Conservation (phyloP, 352 stramenopile species). For the Aphanomyces euteiches region DNA sequence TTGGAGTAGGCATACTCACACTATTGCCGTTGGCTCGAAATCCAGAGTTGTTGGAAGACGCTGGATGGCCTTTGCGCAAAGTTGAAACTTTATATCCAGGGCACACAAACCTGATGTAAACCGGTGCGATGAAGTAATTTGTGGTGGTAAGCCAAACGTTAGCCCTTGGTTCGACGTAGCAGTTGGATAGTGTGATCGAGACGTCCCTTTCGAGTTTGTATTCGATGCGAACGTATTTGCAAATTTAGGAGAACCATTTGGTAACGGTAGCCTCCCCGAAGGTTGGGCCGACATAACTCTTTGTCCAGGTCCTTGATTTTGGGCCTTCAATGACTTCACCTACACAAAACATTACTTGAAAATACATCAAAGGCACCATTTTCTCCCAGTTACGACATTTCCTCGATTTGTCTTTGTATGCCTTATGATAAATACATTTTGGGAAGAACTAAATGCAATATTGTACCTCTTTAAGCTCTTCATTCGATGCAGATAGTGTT, state of each 20-base stretch:
- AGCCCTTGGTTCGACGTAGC: neutral
- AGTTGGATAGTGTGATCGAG: neutral
- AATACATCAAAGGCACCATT: slow-evolving; percentile 47
- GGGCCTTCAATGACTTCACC: slow-evolving; percentile 20
- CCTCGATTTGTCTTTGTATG: slow-evolving; percentile 82
- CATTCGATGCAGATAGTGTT: slow-evolving; percentile 60
- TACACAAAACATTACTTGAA: neutral
- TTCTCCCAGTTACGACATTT: slow-evolving; percentile 88
- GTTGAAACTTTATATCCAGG: neutral
- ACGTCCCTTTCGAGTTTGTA: neutral
- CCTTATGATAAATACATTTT: slow-evolving; percentile 37
- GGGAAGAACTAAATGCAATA: neutral
- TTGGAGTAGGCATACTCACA: slow-evolving; percentile 10
- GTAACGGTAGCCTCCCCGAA: slow-evolving; percentile 12
- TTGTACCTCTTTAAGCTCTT: slow-evolving; percentile 68
- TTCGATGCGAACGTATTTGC: slow-evolving; percentile 12
- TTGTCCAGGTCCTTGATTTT: slow-evolving; percentile 40
- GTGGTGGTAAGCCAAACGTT: slow-evolving; percentile 13
- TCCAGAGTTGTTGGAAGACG: neutral
- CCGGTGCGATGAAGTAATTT: slow-evolving; percentile 3
- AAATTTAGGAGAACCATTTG: slow-evolving; percentile 25
- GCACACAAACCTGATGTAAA: neutral
- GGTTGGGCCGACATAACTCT: slow-evolving; percentile 28
- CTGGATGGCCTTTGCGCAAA: neutral
- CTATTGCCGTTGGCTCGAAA: slow-evolving; percentile 16